Evolutionary conservation across 495 filamentous ascomycete genomes (phyloP).

Genomic region (Staphylotrichum longicolle): DNA sequence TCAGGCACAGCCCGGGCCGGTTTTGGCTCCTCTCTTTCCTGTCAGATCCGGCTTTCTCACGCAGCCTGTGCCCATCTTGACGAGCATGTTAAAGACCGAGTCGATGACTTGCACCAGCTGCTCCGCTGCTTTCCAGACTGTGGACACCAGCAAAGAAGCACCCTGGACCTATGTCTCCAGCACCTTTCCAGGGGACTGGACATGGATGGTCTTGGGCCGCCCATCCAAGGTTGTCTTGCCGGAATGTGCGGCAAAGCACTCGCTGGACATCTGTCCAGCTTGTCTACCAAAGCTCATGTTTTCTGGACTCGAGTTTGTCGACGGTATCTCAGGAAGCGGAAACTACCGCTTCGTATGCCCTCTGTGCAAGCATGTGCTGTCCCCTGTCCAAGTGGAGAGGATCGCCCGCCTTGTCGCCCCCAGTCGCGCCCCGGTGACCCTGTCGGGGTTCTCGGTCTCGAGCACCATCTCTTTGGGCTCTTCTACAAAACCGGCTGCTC

Average conservation of each 20-base stretch:
- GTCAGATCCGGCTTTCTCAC: constrained; percentile 16
- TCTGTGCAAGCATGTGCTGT: constrained; percentile 5
- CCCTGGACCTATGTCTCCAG: constrained; percentile 5
- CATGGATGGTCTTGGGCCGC: constrained; percentile 13
- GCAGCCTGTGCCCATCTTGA: constrained; percentile 16
- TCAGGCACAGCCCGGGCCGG: neutral
- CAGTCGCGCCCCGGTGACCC: neutral
- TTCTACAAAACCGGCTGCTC: neutral
- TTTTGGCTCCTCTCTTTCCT: constrained; percentile 1
- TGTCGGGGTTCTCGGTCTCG: constrained; percentile 8
- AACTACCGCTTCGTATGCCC: constrained; percentile 15
- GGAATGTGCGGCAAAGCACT: constrained; percentile 15
- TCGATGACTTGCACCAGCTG: constrained; percentile 2
- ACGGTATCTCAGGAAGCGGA: neutral
- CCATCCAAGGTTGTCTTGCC: constrained; percentile 7
- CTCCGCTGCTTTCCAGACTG: neutral
- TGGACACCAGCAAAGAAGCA: constrained; percentile 9
- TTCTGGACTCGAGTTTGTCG: constrained; percentile 10
- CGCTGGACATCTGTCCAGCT: constrained; percentile 12
- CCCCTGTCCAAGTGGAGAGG: constrained; percentile 13
- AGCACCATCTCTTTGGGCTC: neutral
- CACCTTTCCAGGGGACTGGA: constrained; percentile 12
- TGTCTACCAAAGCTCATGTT: constrained; percentile 12
- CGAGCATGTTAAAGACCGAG: neutral
- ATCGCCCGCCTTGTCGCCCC: constrained; percentile 15